Conservation (phyloP, 495 filamentous ascomycete species). For the Xylaria nigripes region DNA sequence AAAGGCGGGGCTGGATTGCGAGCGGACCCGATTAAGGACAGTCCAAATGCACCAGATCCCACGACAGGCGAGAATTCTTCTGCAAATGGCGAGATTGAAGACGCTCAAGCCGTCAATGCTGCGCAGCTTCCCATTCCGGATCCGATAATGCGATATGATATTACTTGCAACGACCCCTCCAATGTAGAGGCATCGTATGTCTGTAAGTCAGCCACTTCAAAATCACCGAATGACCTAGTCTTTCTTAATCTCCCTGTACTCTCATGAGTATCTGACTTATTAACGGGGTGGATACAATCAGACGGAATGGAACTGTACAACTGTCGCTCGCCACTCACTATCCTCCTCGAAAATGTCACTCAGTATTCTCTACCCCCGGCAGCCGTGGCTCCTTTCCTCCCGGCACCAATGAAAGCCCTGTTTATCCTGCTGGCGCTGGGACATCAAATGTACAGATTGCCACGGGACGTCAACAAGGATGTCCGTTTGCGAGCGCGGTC, state of each 20-base stretch:
- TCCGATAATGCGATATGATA: conserved; percentile 6
- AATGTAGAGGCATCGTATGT: conserved; percentile 4
- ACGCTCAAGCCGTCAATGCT: background rate
- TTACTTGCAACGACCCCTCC: conserved; percentile 5
- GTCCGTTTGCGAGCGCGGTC: background rate
- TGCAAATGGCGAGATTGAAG: background rate
- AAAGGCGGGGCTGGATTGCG: background rate
- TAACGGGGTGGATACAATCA: background rate
- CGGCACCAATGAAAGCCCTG: background rate
- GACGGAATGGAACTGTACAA: conserved; percentile 9
- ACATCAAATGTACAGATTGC: background rate
- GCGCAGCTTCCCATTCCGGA: conserved; percentile 1
- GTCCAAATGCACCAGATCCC: background rate
- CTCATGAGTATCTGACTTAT: background rate
- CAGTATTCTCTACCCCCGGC: background rate
- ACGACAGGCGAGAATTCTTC: background rate
- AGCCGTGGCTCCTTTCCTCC: background rate
- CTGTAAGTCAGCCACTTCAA: background rate
- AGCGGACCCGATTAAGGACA: background rate
- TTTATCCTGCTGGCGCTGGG: conserved; percentile 3
- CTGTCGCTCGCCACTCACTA: background rate
- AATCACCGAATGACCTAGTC: background rate
- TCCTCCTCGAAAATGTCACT: background rate
- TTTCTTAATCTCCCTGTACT: background rate
- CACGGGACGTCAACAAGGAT: background rate